Evolutionary conservation across 768 basidiomycete genomes (phyloP).

Genomic region (Clathrus columnatus): DNA sequence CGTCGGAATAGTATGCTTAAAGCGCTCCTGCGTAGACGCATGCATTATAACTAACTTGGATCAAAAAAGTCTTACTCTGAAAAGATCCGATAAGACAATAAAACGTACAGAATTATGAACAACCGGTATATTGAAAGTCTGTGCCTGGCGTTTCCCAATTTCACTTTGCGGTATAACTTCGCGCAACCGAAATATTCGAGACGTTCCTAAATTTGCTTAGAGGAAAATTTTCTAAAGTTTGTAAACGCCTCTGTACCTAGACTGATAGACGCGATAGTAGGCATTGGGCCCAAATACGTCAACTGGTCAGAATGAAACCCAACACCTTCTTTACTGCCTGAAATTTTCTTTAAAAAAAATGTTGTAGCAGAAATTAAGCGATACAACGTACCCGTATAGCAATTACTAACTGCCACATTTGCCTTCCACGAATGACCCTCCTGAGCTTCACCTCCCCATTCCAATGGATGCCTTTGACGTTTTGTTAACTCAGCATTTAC

Average conservation of each 20-base stretch:
- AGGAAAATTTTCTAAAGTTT: background rate
- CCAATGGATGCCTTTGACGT: conserved; percentile 51
- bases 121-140: conserved; percentile 70
- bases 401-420: conserved; percentile 80
- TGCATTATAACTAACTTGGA: conserved; percentile 78
- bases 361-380: background rate
- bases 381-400: conserved; percentile 34
- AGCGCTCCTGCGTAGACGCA: conserved; percentile 71
- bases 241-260: conserved; percentile 37
- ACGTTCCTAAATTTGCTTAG: conserved; percentile 40
- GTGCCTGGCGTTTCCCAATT: conserved; percentile 43
- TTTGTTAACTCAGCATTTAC: conserved; percentile 65
- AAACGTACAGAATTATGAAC: conserved; percentile 65
- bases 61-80: background rate
- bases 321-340: conserved; percentile 73
- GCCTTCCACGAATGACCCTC: conserved; percentile 49
- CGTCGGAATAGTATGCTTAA: conserved; percentile 73
- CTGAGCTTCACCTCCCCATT: conserved; percentile 44
- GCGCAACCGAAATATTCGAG: conserved; percentile 61
- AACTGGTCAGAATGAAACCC: conserved; percentile 78
- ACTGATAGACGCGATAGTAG: conserved; percentile 79
- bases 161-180: conserved; percentile 68
- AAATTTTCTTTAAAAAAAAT: conserved; percentile 18
- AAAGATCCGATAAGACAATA: background rate
- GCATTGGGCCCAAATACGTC: conserved; percentile 75